These are phyloP conservation scores for Castanopsis chinensis DNA, from an alignment of 306 rosid species.

Conservation along the genomic window DNA sequence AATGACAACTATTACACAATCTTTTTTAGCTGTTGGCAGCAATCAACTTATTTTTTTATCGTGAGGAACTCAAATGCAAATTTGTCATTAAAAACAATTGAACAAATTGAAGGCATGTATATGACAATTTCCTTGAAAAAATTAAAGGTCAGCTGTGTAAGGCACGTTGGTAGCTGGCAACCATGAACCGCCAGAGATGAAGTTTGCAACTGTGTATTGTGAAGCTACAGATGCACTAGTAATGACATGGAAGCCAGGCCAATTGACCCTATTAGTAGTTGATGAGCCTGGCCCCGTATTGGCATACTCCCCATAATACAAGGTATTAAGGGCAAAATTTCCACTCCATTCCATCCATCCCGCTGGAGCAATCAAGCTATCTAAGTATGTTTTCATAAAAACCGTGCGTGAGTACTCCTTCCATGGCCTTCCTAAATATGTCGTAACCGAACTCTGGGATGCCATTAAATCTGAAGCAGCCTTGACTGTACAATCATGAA, in stretches of 20 bases:
- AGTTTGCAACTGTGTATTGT: constrained; percentile 58
- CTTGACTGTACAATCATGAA: constrained; percentile 46
- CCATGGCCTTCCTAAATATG: constrained; percentile 76
- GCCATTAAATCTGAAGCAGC: constrained; percentile 42
- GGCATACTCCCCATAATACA: constrained; percentile 62
- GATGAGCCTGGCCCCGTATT: constrained; percentile 70
- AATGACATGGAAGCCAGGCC: constrained; percentile 70
- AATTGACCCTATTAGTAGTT: constrained; percentile 49
- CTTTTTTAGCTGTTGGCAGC: too few relatives aligned
- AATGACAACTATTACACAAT: constrained; percentile 4
- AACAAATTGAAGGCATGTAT: neutral
- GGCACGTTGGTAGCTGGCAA: constrained; percentile 60
- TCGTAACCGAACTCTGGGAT: constrained; percentile 23
- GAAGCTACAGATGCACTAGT: constrained; percentile 64
- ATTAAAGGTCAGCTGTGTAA: constrained; percentile 53
- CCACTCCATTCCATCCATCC: constrained; percentile 82
- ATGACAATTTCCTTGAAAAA: neutral
- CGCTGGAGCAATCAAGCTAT: constrained; percentile 51
- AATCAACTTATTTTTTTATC: neutral
- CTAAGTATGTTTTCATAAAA: constrained; percentile 57
- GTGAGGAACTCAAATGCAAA: neutral
- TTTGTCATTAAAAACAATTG: neutral
- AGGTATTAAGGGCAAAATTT: constrained; percentile 56
- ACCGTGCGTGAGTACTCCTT: constrained; percentile 59
- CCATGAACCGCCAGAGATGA: constrained; percentile 65